Conservation (phyloP, 1,284 basidiomycete species). For the Retiboletus flavoniger region DNA sequence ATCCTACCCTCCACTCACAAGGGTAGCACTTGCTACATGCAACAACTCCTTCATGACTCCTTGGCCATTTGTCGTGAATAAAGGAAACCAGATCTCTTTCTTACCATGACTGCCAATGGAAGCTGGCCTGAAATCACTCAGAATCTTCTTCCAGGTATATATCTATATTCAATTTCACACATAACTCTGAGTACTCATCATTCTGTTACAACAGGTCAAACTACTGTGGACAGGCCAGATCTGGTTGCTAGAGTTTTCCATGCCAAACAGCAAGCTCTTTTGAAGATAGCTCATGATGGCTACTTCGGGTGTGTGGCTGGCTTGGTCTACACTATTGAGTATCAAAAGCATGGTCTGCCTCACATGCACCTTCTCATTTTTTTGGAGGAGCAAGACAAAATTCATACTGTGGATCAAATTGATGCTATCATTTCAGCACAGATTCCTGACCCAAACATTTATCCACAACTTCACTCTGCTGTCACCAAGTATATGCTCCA, state of each 20-base stretch:
- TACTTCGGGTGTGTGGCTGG: no score
- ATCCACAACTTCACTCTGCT: no score
- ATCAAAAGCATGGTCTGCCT: slow-evolving; percentile 9
- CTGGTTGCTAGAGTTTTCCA: background rate
- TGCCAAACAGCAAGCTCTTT: background rate
- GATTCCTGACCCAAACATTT: background rate
- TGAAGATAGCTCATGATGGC: background rate
- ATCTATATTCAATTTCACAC: background rate
- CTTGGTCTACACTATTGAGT: no score
- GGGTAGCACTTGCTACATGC: slow-evolving; percentile 1
- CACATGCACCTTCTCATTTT: slow-evolving; percentile 12
- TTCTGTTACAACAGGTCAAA: background rate
- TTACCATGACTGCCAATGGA: slow-evolving; percentile 37
- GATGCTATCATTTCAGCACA: slow-evolving; percentile 6
- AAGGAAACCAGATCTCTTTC: slow-evolving; percentile 9
- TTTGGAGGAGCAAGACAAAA: background rate
- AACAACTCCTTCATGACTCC: slow-evolving; percentile 9
- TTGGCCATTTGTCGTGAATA: slow-evolving; percentile 10
- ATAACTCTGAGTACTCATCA: background rate
- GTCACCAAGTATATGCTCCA: slow-evolving; percentile 14
- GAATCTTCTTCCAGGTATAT: slow-evolving; percentile 34
- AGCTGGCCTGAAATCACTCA: slow-evolving; percentile 44
- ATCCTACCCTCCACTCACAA: slow-evolving; percentile 6
- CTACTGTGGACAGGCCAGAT: no score
- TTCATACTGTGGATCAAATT: background rate